Evolutionary conservation across 179 eudicot species (phyloP), one percentile per base, ranked within the genome.

Genomic region (Silene vulgaris): DNA sequence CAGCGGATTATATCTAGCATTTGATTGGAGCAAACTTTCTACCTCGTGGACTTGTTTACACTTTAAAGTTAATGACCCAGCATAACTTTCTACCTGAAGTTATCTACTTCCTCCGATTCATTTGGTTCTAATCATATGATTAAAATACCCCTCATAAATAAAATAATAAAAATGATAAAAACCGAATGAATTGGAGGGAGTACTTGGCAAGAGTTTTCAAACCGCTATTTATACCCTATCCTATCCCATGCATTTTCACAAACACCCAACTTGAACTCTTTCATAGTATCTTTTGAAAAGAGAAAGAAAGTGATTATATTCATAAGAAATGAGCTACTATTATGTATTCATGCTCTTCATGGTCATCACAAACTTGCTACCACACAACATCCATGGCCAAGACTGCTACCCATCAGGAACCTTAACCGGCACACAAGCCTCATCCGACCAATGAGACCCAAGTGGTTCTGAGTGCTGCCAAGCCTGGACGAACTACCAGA

Each of bases 361-460:
- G 50, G 21, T 65, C 54, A 30, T 59, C 59, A 71, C 78, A 32
- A 28, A 30, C 28, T 29, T 65, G 72, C 65, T 66, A 23, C 37
- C 30, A 64, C 61, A 59, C 69, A 61, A n/a, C 21, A 72, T 71
- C 67, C 17, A 78, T 11, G 79, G 77, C 30, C 86, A 83, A 68
- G 30, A 74, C 2, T 83, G 86, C 76, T 52, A 26, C 8, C 82
- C 88, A 13, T 74, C 83, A n/a, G 84, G 82, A 12, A 52, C 73
- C 19, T 66, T 80, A 1, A 43, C 1, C 9, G 86, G 81, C 11
- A 81, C n/a, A 6, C 62, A 50, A 1, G 75, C 81, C n/a, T 85
- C 86, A 0, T 71, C 71, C 0, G 83, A 76, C 11, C 52, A 76
- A 63, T 88, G 91, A 52, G 77, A 88, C 79, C 77, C 78, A 0